Evolutionary conservation across 2,329 filamentous ascomycete genomes (phyloP).

Genomic region (Talaromyces sp.): DNA sequence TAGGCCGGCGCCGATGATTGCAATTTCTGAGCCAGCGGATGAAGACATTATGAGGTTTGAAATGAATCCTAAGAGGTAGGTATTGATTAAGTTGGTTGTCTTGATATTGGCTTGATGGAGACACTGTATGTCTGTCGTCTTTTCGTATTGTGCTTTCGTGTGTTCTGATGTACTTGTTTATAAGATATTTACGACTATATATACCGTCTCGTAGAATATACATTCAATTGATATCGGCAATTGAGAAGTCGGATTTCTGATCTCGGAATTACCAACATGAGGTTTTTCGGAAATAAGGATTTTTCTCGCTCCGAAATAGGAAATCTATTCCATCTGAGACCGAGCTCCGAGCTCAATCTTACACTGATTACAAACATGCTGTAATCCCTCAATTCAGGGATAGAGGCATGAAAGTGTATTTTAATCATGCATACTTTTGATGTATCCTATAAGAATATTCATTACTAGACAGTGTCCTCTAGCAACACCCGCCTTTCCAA

Average conservation of each 20-base stretch:
- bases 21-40: not conserved
- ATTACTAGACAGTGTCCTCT: not conserved
- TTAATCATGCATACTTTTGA: too few species aligned
- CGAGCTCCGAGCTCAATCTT: not conserved
- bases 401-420: too few species aligned
- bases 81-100: not conserved
- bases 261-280: not conserved
- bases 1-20: constrained; percentile 16
- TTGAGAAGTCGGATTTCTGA: not conserved
- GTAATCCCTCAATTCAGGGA: not conserved
- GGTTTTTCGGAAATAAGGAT: not conserved
- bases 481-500: not conserved
- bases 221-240: not conserved
- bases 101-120: not conserved
- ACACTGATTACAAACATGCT: not conserved
- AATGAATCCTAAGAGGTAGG: not conserved
- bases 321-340: not conserved
- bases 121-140: too few species aligned
- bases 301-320: not conserved
- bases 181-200: not conserved
- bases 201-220: not conserved
- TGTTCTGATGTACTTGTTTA: not conserved
- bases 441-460: too few species aligned
- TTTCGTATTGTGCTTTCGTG: not conserved
- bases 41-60: not conserved